phyloP scores from a whole-genome alignment of 805 yeast species.

The Pichia thaimueangensis region DNA sequence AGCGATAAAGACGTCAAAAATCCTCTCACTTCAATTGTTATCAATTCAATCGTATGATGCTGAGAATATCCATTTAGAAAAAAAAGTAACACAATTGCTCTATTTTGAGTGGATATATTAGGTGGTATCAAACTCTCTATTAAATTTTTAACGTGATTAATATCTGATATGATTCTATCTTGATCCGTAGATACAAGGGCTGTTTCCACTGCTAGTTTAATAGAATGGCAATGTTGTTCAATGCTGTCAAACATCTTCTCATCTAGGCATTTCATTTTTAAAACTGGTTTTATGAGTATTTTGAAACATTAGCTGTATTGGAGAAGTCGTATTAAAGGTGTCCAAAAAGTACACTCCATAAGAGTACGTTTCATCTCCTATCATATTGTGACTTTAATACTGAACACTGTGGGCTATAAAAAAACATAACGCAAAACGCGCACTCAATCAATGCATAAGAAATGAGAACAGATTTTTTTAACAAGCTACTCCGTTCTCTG shows the following conservation, averaged over 20 bases:
- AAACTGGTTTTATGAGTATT: no score
- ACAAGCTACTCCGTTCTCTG: no score
- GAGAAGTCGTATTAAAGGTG: no score
- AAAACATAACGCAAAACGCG: no score
- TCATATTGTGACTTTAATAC: no score
- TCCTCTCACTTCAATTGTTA: background rate
- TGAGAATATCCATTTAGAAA: slow-evolving; percentile 3
- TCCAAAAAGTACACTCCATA: no score
- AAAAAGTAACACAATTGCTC: slow-evolving; percentile 3
- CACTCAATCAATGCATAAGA: no score
- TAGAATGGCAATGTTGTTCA: background rate
- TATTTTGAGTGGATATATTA: background rate
- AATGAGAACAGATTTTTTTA: no score
- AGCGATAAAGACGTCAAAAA: background rate
- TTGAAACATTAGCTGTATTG: no score
- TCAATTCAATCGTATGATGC: background rate
- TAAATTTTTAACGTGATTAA: slow-evolving; percentile 1
- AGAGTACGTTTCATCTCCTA: no score
- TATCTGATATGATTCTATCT: slow-evolving; percentile 1
- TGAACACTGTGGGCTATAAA: no score
- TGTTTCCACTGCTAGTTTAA: background rate
- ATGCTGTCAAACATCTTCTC: background rate
- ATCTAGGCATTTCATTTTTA: no score
- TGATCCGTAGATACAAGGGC: background rate
- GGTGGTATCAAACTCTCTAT: background rate